Percentiles rank a stretch among this genome's conserved stretches.
Evolutionary conservation across 371 early-diverging fungal species (phyloP).

Genomic region (Cokeromyces recurvatus): DNA sequence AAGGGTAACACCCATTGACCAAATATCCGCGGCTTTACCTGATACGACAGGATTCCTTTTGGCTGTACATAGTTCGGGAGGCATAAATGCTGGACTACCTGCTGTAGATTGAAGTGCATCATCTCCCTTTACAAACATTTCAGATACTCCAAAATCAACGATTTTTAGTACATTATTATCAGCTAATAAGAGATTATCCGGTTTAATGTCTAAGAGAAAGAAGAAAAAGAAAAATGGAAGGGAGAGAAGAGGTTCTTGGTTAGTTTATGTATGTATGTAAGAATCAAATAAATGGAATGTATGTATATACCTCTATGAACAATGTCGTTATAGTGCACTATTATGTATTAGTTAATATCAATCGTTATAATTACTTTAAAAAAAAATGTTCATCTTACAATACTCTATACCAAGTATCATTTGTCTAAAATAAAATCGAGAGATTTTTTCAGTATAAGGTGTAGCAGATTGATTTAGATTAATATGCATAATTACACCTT

Average conservation of each 20-base stretch:
- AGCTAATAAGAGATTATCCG: constrained; percentile 96
- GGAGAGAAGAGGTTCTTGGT: too few relatives aligned
- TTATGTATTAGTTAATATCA: constrained; percentile 1
- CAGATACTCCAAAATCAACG: constrained; percentile 96
- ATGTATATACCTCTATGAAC: constrained; percentile 14
- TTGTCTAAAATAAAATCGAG: constrained; percentile 68
- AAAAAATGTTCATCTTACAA: constrained; percentile 62
- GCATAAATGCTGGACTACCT: constrained; percentile 70
- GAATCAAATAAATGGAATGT: too few relatives aligned
- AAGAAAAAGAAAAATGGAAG: not conserved
- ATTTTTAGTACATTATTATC: constrained; percentile 84
- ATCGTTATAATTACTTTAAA: not conserved
- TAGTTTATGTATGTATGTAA: too few relatives aligned
- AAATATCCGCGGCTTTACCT: constrained; percentile 88
- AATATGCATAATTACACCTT: constrained; percentile 71
- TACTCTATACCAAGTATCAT: constrained; percentile 92
- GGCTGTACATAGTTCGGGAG: constrained; percentile 27
- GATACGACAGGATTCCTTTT: constrained; percentile 48
- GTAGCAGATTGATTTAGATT: constrained; percentile 37
- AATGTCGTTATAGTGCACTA: constrained; percentile 16
- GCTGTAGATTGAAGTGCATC: constrained; percentile 63
- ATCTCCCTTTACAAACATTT: constrained; percentile 60
- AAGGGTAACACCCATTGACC: constrained; percentile 97
- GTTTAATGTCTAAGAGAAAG: constrained; percentile 83
- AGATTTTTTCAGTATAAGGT: constrained; percentile 50